These are phyloP conservation scores for Diplocarpon rosae DNA, from an alignment of 2,329 filamentous ascomycete genomes.

Conservation along the genomic window DNA sequence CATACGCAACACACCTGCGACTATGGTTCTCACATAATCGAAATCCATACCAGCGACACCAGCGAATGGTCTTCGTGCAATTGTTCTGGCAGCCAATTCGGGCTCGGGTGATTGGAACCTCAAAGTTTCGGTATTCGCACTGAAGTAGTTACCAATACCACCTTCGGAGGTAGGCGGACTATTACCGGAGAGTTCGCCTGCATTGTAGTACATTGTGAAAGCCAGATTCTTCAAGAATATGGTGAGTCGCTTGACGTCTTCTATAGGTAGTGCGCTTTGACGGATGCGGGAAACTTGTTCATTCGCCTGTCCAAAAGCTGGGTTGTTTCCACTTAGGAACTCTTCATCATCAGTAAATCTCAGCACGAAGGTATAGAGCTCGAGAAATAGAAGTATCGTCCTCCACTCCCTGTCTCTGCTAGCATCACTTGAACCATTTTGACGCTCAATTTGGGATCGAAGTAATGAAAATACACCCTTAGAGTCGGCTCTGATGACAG, in stretches of 20 bases:
- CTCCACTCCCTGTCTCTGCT: constrained; percentile 57
- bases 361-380: constrained; percentile 86
- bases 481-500: constrained; percentile 44
- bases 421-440: constrained; percentile 10
- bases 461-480: constrained; percentile 44
- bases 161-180: constrained; percentile 28
- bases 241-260: constrained; percentile 63
- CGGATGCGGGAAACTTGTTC: constrained; percentile 38
- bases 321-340: constrained; percentile 57
- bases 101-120: constrained; percentile 14
- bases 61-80: constrained; percentile 37
- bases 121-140: constrained; percentile 18
- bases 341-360: constrained; percentile 95
- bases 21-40: constrained; percentile 65
- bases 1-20: constrained; percentile 73
- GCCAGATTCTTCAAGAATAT: constrained; percentile 83
- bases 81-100: constrained; percentile 7
- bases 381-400: constrained; percentile 79
- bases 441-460: constrained; percentile 16
- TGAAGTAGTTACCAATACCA: constrained; percentile 37
- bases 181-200: constrained; percentile 48
- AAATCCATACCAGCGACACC: constrained; percentile 64
- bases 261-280: constrained; percentile 57
- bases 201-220: constrained; percentile 80
- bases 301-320: constrained; percentile 28